Conservation (phyloP, 257 asterid genomes). For the Thymus mandschuricus region DNA sequence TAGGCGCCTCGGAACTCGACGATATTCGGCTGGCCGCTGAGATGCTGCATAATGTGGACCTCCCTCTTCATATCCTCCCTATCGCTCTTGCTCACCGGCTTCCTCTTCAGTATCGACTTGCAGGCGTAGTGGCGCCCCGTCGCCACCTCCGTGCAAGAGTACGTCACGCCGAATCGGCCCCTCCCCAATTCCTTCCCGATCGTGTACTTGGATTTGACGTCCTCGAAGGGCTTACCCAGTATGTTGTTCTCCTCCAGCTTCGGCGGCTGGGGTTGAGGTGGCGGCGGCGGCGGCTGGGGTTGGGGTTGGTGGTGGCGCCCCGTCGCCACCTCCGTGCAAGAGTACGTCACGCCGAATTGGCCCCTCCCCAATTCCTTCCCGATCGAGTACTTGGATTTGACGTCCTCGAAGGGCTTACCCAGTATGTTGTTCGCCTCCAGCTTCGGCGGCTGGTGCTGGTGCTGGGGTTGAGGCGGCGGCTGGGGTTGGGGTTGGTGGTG, state of each 20-base stretch:
- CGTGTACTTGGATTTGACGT: slow-evolving; percentile 54
- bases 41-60: slow-evolving; percentile 80
- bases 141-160: slow-evolving; percentile 57
- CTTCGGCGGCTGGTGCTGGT: slow-evolving; percentile 25
- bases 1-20: slow-evolving; percentile 83
- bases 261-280: slow-evolving; percentile 7
- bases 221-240: slow-evolving; percentile 65
- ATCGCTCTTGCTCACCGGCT: slow-evolving; percentile 67
- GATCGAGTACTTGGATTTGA: slow-evolving; percentile 52
- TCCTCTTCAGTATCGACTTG: slow-evolving; percentile 78
- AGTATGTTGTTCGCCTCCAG: slow-evolving; percentile 57
- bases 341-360: slow-evolving; percentile 77
- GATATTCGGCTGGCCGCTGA: slow-evolving; percentile 83
- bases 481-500: slow-evolving; percentile 30
- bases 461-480: slow-evolving; percentile 21
- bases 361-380: slow-evolving; percentile 82
- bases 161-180: slow-evolving; percentile 86
- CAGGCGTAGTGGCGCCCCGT: slow-evolving; percentile 66
- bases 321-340: slow-evolving; percentile 59
- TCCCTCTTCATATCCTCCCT: slow-evolving; percentile 86
- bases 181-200: slow-evolving; percentile 73
- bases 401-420: slow-evolving; percentile 68
- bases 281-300: slow-evolving; percentile 15
- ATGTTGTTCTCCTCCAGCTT: slow-evolving; percentile 57
- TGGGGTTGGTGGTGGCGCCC: slow-evolving; percentile 40